phyloP scores from a whole-genome alignment of 257 asterid species.

The Jacaranda mimosifolia region DNA sequence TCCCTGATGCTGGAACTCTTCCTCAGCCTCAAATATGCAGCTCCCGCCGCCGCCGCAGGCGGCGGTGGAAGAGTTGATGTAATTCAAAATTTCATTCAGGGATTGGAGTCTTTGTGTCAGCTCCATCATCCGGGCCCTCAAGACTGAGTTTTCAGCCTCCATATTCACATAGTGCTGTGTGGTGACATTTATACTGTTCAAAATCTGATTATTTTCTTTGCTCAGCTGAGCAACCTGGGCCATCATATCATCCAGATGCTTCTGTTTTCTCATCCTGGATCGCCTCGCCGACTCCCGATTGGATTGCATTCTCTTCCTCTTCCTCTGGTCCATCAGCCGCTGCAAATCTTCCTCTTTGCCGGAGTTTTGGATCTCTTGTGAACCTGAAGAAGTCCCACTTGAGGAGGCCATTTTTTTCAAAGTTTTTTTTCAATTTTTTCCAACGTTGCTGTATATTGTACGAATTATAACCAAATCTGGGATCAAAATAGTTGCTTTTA shows the following conservation, averaged over 20 bases:
- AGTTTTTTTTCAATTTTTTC: too few relatives aligned
- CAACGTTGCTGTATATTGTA: background rate
- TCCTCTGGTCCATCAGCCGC: slow-evolving; percentile 52
- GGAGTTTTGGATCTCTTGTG: slow-evolving; percentile 47
- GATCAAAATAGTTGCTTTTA: background rate
- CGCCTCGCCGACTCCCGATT: slow-evolving; percentile 83
- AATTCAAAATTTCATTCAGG: slow-evolving; percentile 55
- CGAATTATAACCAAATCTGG: background rate
- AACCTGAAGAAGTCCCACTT: slow-evolving; percentile 61
- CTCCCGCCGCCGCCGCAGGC: slow-evolving; percentile 12
- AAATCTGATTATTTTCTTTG: slow-evolving; percentile 55
- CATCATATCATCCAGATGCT: slow-evolving; percentile 62
- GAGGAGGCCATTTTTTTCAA: slow-evolving; percentile 55
- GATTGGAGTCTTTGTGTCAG: slow-evolving; percentile 69
- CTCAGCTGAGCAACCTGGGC: slow-evolving; percentile 48
- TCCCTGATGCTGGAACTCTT: slow-evolving; percentile 33
- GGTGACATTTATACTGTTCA: slow-evolving; percentile 39
- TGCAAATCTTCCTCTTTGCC: slow-evolving; percentile 51
- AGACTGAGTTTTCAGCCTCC: slow-evolving; percentile 69
- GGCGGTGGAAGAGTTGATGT: slow-evolving; percentile 40
- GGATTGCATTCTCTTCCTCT: slow-evolving; percentile 76
- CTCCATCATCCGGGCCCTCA: slow-evolving; percentile 76
- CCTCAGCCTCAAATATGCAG: slow-evolving; percentile 22
- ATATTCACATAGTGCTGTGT: slow-evolving; percentile 46
- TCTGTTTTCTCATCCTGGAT: slow-evolving; percentile 79